These are phyloP conservation scores for Saccharomyces jurei DNA, from an alignment of 805 yeast genomes.

Conservation along the genomic window DNA sequence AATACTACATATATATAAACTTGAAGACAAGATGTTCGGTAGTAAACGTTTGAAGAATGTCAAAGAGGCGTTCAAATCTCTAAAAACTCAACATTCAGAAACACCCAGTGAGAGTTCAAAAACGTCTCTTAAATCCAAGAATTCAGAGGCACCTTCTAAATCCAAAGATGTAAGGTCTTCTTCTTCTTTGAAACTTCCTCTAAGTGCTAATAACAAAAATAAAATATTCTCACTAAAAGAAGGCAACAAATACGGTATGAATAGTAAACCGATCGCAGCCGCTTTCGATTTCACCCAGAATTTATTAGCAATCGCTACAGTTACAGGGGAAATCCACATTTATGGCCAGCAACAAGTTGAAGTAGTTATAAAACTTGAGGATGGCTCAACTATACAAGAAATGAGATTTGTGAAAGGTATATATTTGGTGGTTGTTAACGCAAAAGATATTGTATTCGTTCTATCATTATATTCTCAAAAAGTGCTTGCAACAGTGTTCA, in stretches of 20 bases:
- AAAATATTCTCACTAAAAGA: constrained; percentile 30
- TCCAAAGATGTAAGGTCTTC: neutral
- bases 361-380: constrained; percentile 48
- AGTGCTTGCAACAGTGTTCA: constrained; percentile 50
- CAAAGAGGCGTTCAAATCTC: constrained; percentile 28
- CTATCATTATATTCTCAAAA: constrained; percentile 60
- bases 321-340: constrained; percentile 59
- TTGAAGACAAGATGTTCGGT: constrained; percentile 25
- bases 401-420: constrained; percentile 71
- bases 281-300: constrained; percentile 89
- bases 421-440: constrained; percentile 67
- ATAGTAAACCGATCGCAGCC: constrained; percentile 56
- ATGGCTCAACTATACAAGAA: constrained; percentile 43
- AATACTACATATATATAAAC: neutral
- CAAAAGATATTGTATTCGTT: constrained; percentile 52
- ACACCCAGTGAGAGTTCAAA: constrained; percentile 6
- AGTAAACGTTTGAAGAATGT: constrained; percentile 28
- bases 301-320: constrained; percentile 73
- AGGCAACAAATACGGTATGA: constrained; percentile 44
- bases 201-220: neutral
- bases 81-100: neutral
- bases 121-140: constrained; percentile 1
- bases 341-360: constrained; percentile 81
- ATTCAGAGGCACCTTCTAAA: neutral
- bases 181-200: neutral